phyloP scores from a whole-genome alignment of 2,329 filamentous ascomycete species.

The Arthroderma sp. region DNA sequence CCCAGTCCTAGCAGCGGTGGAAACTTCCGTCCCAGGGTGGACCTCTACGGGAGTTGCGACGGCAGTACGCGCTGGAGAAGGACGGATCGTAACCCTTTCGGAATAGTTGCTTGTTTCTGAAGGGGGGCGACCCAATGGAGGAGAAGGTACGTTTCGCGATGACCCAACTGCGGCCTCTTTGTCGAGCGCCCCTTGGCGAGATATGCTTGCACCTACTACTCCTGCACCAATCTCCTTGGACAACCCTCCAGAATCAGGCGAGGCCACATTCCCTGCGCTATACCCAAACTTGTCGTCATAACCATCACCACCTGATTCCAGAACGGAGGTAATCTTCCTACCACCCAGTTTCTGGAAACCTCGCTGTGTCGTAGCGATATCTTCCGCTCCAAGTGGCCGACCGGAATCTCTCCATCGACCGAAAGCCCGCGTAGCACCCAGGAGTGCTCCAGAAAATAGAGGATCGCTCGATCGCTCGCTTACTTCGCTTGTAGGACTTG shows the following conservation, averaged over 20 bases:
- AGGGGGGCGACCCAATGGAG: constrained; percentile 9
- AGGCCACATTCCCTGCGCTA: constrained; percentile 20
- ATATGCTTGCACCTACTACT: background rate
- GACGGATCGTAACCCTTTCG: constrained; percentile 25
- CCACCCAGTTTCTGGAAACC: constrained; percentile 39
- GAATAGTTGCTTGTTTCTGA: constrained; percentile 13
- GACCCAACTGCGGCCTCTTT: constrained; percentile 6
- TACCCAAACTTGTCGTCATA: constrained; percentile 25
- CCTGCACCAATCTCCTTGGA: constrained; percentile 13
- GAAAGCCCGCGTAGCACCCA: constrained; percentile 26
- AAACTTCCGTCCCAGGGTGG: constrained; percentile 12
- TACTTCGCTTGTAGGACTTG: constrained; percentile 4
- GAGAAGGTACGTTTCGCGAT: constrained; percentile 8
- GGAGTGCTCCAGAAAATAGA: constrained; percentile 26
- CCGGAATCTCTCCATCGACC: constrained; percentile 29
- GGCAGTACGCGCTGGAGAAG: constrained; percentile 32
- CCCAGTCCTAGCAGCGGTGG: constrained; percentile 7
- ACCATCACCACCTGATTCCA: constrained; percentile 35
- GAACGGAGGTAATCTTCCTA: constrained; percentile 34
- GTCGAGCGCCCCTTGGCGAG: constrained; percentile 3
- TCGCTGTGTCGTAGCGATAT: constrained; percentile 28
- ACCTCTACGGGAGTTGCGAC: constrained; percentile 24
- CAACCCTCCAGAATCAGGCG: constrained; percentile 14
- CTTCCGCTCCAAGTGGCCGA: constrained; percentile 21
- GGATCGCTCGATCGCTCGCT: constrained; percentile 26